Percentiles rank a stretch among this genome's conserved stretches.
phyloP scores from a whole-genome alignment of 208 protist species.

The Leishmania martiniquensis region DNA sequence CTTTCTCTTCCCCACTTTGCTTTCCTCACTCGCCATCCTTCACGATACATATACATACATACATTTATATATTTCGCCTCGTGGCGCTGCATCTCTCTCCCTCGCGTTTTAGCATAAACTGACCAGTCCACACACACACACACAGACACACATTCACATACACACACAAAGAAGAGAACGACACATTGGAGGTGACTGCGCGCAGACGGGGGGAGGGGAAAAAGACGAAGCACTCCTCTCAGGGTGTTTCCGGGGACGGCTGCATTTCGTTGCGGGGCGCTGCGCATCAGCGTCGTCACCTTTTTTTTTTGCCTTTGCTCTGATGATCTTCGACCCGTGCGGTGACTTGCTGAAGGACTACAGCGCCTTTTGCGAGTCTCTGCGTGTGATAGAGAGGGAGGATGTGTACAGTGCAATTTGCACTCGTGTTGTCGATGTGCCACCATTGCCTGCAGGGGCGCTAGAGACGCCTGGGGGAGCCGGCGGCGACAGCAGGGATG shows the following conservation, averaged over 20 bases:
- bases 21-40: not conserved
- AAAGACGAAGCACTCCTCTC: not conserved
- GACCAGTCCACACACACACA: not conserved
- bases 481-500: not conserved
- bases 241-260: not conserved
- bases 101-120: not conserved
- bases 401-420: slow-evolving; percentile 73
- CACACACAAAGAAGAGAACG: not conserved
- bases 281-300: not conserved
- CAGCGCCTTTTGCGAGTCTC: slow-evolving; percentile 85
- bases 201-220: not conserved
- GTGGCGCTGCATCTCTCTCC: not conserved
- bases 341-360: slow-evolving; percentile 87
- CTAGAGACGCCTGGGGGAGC: not conserved
- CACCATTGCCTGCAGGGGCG: not conserved
- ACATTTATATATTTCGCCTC: not conserved
- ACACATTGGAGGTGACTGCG: not conserved
- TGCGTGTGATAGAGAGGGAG: slow-evolving; percentile 83
- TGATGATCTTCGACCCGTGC: slow-evolving; percentile 86
- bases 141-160: not conserved
- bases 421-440: slow-evolving; percentile 21
- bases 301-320: not conserved
- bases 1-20: not conserved
- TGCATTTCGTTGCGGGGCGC: too few species aligned
- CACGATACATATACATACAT: not conserved